Evolutionary conservation across 2,329 filamentous ascomycete species (phyloP).

Genomic region (Colletotrichum sp.): DNA sequence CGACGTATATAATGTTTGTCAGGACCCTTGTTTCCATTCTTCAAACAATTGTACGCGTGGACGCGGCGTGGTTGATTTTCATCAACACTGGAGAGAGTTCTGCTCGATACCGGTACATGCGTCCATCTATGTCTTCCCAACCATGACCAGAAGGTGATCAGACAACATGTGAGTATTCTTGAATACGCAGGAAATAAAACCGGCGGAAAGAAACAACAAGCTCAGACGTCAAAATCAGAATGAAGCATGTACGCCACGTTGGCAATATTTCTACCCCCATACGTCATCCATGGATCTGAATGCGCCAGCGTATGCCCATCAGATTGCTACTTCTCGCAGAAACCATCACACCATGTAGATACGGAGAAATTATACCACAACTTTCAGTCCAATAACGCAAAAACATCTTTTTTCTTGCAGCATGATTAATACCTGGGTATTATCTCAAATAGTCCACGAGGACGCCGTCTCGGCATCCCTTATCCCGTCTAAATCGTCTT

Average conservation of each 20-base stretch:
- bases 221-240: neutral
- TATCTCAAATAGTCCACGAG: neutral
- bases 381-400: neutral
- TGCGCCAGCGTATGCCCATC: no score
- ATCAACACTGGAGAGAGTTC: neutral
- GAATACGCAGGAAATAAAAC: neutral
- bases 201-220: neutral
- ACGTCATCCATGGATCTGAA: neutral
- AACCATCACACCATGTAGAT: neutral
- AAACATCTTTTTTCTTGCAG: neutral
- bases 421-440: neutral
- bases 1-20: neutral
- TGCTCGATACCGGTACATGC: neutral
- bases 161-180: rapidly evolving
- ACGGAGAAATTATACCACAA: rapidly evolving
- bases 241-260: neutral
- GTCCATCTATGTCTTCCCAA: neutral
- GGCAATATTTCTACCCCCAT: neutral
- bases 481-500: neutral
- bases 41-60: neutral
- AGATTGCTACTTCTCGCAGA: neutral
- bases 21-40: neutral
- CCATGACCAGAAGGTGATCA: neutral
- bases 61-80: neutral
- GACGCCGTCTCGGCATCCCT: neutral